These are phyloP conservation scores for Phytophthora crassamura DNA, from an alignment of 352 stramenopile genomes.

Conservation along the genomic window DNA sequence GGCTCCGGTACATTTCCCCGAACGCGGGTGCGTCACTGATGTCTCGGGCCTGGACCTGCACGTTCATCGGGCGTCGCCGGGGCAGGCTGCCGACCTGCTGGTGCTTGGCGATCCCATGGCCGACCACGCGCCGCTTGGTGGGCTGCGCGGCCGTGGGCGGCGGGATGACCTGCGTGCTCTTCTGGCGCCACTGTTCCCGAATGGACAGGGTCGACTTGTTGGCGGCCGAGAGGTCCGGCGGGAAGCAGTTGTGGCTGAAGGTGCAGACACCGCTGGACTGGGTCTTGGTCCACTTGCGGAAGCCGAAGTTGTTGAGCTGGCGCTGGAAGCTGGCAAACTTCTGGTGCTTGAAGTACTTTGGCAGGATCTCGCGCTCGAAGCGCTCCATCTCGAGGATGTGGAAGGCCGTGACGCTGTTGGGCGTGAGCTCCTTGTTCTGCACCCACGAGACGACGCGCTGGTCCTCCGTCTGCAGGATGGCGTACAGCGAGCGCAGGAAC, in stretches of 20 bases:
- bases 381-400: slow-evolving; percentile 77
- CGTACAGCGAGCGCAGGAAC: slow-evolving; percentile 83
- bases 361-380: slow-evolving; percentile 90
- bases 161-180: slow-evolving; percentile 51
- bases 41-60: slow-evolving; percentile 27
- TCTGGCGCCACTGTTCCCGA: slow-evolving; percentile 77
- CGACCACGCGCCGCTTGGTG: slow-evolving; percentile 40
- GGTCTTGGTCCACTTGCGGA: slow-evolving; percentile 88
- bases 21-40: slow-evolving; percentile 21
- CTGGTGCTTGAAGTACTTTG: slow-evolving; percentile 94
- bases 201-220: slow-evolving; percentile 52
- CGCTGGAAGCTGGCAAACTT: slow-evolving; percentile 94
- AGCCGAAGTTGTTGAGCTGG: slow-evolving; percentile 95
- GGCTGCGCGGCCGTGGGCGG: slow-evolving; percentile 15
- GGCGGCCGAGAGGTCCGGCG: slow-evolving; percentile 54
- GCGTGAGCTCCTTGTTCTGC: slow-evolving; percentile 70
- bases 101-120: slow-evolving; percentile 56
- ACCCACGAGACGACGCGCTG: slow-evolving; percentile 72
- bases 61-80: slow-evolving; percentile 23
- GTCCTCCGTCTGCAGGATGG: slow-evolving; percentile 83
- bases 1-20: slow-evolving; percentile 40
- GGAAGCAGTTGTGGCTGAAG: slow-evolving; percentile 87
- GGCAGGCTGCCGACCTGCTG: neutral
- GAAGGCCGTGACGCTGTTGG: slow-evolving; percentile 67
- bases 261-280: slow-evolving; percentile 83